Percentiles rank a stretch among this genome's conserved stretches.
Evolutionary conservation across 352 stramenopile genomes (phyloP).

Genomic region (Globisporangium cystogenes): DNA sequence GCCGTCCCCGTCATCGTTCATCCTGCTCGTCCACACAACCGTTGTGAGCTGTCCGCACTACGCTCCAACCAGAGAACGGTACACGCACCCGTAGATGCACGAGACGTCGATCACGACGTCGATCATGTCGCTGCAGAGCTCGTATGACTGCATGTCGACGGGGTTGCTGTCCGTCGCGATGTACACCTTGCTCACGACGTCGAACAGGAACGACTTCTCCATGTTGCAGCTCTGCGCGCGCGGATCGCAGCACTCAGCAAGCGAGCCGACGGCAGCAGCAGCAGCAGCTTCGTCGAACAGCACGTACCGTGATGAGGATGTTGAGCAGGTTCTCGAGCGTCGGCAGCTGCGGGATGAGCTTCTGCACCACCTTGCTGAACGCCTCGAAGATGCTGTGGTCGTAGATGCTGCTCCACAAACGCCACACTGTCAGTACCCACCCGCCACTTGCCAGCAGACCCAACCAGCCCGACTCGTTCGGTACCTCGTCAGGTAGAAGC

Average conservation of each 20-base stretch:
- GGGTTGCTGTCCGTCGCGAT: conserved; percentile 98
- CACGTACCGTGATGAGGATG: conserved; percentile 89
- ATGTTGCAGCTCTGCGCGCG: conserved; percentile 91
- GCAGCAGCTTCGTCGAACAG: too few relatives aligned
- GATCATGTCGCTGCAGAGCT: conserved; percentile 99
- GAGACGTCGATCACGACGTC: conserved; percentile 99
- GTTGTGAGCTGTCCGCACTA: too few relatives aligned
- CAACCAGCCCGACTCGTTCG: too few relatives aligned
- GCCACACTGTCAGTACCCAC: too few relatives aligned
- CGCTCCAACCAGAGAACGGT: too few relatives aligned
- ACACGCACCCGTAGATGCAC: conserved; percentile 93
- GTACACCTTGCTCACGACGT: conserved; percentile 99
- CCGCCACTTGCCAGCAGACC: too few relatives aligned
- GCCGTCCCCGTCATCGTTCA: conserved; percentile 89
- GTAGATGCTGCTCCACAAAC: conserved; percentile 62
- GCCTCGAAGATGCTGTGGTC: conserved; percentile 98
- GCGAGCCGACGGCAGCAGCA: not conserved
- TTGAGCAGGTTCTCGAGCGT: conserved; percentile 98
- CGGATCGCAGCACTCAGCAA: not conserved
- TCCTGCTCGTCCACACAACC: conserved; percentile 22
- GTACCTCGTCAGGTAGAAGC: conserved; percentile 85
- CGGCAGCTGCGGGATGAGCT: conserved; percentile 95
- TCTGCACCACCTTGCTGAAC: conserved; percentile 97
- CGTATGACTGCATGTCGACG: conserved; percentile 97
- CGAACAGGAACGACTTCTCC: conserved; percentile 98